Evolutionary conservation across 495 filamentous ascomycete genomes (phyloP), one percentile per base, ranked within the genome.

Genomic region (Sphaerosporella brunnea): DNA sequence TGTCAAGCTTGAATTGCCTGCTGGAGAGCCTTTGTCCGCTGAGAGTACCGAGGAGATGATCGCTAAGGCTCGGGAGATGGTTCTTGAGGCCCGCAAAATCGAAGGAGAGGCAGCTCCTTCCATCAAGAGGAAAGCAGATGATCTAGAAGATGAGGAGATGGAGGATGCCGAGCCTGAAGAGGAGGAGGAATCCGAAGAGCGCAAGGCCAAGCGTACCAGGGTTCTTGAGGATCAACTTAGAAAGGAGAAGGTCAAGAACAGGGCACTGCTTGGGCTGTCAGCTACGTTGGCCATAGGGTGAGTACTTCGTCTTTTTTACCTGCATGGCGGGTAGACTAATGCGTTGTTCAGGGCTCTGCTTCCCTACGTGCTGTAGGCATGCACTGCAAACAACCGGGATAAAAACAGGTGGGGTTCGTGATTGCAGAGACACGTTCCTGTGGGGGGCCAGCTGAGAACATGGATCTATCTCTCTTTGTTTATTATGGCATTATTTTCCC

Each of bases 241-340:
- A 62, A 84, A 79, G 62, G 82, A 93, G 64, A 79, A 73, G 52
- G 79, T 93, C 34, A 75, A 79, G 63, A 84, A 77, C 56, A 75
- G 83, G 55, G 84, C 88, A 44, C 69, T 90, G 48, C 69, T 92
- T 55, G 87, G 90, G 36, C 71, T 95, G 45, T 82, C 77, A 28
- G 84, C 79, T 35, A 84, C 80, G 19, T 73, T 94, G 62, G 80
- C 81, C 23, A 69, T 95, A 65, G 86, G 85, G 88, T 95, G 71
- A 66, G 85, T 79, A 36, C 26, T 40, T 9, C 3, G 2, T 19
- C 35, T 30, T 50, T 10, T 13, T 48, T 37, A 3, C 21, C 35
- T 19, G 44, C 9, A 24, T 13, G 18, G 4, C 21, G 4, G 24
- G 34, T 23, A 5, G 20, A 59, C 54, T 23, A 42, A 38, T 49